Base-by-base conservation (phyloP, 805 yeast genomes). In the Starmera quercuum region DNA sequence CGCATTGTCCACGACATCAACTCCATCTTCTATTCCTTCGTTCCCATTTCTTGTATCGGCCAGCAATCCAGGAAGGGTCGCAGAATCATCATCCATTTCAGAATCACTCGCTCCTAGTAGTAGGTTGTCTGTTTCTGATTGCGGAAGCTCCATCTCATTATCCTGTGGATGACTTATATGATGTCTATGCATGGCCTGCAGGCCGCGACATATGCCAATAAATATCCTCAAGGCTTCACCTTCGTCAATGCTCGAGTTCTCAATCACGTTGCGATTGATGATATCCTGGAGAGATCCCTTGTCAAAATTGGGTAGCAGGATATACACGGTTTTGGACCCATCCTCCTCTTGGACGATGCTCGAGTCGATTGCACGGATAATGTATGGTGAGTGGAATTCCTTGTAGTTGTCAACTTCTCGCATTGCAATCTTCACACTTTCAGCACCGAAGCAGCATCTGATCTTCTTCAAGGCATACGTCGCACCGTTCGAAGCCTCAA, bases 381-480 rank as follows among this genome's bases (percentile, higher is more conserved):
- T 74, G 44, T 73, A 75, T 0, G 86, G 84, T 17, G 77, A 63
- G 24, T 65, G 62, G 55, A 88, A 87, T 32, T 78, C 73, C 47
- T 73, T 76, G 55, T 86, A 84, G 43, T 75, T 78, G 19, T 77
- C 78, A 30, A 87, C 75, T 53, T 88, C 97, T 27, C 71, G 68
- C 74, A 84, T 67, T 1, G 95, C 95, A 30, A 68, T 61, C 37
- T 71, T 73, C 35, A 86, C 77, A 46, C 80, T 79, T 49, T 78
- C 83, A 30, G 82, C 70, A 2, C 95, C 95, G 57, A 79, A 83
- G 2, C 95, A 87, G 56, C 96, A 87, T 39, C 88, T 64, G 34
- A 86, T 83, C 61, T 83, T 83, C 62, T 88, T 88, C 50, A 88
- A 61, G 4, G 95, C 95, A 49, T 75, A 83, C 29, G 60, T 45